These are phyloP conservation scores for Yarrowia keelungensis DNA, from an alignment of 805 yeast species.

Conservation along the genomic window DNA sequence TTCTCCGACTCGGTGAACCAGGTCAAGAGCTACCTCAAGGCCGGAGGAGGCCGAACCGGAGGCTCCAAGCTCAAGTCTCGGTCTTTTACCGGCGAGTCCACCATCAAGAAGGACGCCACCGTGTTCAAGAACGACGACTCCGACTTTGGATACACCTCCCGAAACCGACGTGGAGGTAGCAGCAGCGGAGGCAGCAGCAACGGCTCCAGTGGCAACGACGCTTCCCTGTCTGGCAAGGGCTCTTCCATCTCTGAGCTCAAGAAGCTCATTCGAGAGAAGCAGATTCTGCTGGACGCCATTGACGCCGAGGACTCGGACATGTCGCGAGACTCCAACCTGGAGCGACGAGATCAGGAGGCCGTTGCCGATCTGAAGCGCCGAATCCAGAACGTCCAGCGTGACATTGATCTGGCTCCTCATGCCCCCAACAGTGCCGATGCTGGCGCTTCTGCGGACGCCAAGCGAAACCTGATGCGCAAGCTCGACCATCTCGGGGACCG, in stretches of 20 bases:
- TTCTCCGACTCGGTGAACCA: slow-evolving; percentile 73
- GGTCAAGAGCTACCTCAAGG: slow-evolving; percentile 68
- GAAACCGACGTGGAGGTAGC: slow-evolving; percentile 63
- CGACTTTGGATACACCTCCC: slow-evolving; percentile 65
- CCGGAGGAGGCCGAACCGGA: slow-evolving; percentile 46
- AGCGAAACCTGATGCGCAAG: slow-evolving; percentile 60
- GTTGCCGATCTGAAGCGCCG: slow-evolving; percentile 70
- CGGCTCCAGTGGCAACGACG: slow-evolving; percentile 13
- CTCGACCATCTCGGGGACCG: slow-evolving; percentile 70
- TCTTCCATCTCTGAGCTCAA: slow-evolving; percentile 61
- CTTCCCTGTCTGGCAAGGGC: slow-evolving; percentile 27
- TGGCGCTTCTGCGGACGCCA: slow-evolving; percentile 48
- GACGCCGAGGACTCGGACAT: slow-evolving; percentile 63
- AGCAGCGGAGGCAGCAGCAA: slow-evolving; percentile 40
- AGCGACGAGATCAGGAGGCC: slow-evolving; percentile 56
- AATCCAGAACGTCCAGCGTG: slow-evolving; percentile 57
- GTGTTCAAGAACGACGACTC: slow-evolving; percentile 77
- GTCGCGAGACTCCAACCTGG: slow-evolving; percentile 51
- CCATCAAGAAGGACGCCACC: slow-evolving; percentile 56
- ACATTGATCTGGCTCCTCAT: slow-evolving; percentile 46
- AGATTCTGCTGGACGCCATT: slow-evolving; percentile 70
- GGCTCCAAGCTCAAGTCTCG: slow-evolving; percentile 47
- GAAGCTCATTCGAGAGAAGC: slow-evolving; percentile 73
- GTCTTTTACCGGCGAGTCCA: slow-evolving; percentile 48
- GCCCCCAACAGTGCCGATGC: background rate